A percentile compares a stretch with the other conserved stretches of the same genome.
These are phyloP conservation scores for Kuraishia ogatae DNA, from an alignment of 805 yeast genomes.

Conservation along the genomic window DNA sequence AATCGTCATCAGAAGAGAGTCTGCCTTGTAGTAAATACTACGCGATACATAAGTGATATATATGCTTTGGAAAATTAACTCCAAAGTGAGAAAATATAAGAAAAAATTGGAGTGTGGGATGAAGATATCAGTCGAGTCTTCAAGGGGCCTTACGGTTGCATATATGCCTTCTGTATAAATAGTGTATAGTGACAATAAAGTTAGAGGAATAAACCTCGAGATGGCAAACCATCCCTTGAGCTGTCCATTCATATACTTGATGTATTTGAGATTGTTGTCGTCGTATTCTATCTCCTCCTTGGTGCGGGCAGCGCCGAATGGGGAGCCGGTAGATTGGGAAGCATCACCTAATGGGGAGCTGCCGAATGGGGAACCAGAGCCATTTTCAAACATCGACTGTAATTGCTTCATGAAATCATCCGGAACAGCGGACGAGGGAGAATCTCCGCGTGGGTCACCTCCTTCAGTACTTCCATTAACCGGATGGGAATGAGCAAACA, in stretches of 20 bases:
- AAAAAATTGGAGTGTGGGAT: conserved; percentile 1
- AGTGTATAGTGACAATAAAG: conserved; percentile 4
- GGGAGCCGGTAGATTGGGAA: conserved; percentile 1
- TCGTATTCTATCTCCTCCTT: conserved; percentile 10
- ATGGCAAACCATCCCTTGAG: conserved; percentile 10
- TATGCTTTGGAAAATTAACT: conserved; percentile 7
- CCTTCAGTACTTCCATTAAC: background rate
- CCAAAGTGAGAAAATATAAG: conserved; percentile 4
- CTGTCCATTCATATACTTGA: conserved; percentile 7
- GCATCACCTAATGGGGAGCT: background rate
- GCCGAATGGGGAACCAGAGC: background rate
- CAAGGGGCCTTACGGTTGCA: background rate
- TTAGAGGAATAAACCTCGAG: conserved; percentile 10
- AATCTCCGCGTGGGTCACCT: background rate
- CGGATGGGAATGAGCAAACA: conserved; percentile 4
- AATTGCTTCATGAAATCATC: conserved; percentile 21
- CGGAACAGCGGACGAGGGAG: too few relatives aligned
- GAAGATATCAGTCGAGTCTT: background rate
- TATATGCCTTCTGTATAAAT: conserved; percentile 3
- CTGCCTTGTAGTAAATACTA: conserved; percentile 5
- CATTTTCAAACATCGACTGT: conserved; percentile 14
- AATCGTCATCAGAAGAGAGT: conserved; percentile 8
- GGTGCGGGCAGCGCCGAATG: conserved; percentile 1
- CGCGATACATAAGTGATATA: conserved; percentile 8
- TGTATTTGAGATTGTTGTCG: conserved; percentile 6